phyloP scores from a whole-genome alignment of 2,329 filamentous ascomycete genomes.

The Ophiostoma tasmaniense region DNA sequence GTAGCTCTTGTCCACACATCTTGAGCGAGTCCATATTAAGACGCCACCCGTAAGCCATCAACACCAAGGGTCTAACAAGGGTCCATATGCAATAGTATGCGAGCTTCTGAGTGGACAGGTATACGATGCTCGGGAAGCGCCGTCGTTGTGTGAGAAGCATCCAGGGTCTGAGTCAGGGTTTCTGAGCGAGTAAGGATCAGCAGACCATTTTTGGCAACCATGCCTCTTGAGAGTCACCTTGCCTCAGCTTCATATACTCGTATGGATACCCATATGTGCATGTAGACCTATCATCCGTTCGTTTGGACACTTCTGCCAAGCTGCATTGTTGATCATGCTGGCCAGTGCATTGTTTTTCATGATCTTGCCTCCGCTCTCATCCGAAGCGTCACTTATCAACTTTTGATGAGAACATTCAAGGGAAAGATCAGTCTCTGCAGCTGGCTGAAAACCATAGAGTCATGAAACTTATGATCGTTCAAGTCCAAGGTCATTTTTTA shows the following conservation, averaged over 20 bases:
- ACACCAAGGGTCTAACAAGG: neutral
- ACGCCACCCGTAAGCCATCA: neutral
- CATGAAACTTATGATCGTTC: neutral
- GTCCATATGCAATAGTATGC: neutral
- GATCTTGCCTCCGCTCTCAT: no score
- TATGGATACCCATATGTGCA: neutral
- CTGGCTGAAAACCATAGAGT: neutral
- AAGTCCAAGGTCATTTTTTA: no score
- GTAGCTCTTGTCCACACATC: neutral
- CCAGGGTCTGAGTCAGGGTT: neutral
- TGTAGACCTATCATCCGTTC: neutral
- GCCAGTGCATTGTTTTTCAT: neutral
- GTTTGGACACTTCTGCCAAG: neutral
- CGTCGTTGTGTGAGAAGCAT: neutral
- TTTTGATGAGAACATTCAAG: neutral
- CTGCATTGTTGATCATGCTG: neutral
- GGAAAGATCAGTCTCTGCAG: neutral
- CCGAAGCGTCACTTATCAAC: neutral
- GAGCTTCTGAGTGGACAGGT: neutral
- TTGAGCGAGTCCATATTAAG: neutral
- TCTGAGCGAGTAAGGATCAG: neutral
- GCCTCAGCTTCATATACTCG: neutral
- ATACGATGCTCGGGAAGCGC: neutral
- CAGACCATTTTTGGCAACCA: neutral
- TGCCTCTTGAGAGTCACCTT: neutral